These are phyloP conservation scores for Pseudogymnoascus sp. DNA, from an alignment of 2,329 filamentous ascomycete genomes.

Conservation along the genomic window DNA sequence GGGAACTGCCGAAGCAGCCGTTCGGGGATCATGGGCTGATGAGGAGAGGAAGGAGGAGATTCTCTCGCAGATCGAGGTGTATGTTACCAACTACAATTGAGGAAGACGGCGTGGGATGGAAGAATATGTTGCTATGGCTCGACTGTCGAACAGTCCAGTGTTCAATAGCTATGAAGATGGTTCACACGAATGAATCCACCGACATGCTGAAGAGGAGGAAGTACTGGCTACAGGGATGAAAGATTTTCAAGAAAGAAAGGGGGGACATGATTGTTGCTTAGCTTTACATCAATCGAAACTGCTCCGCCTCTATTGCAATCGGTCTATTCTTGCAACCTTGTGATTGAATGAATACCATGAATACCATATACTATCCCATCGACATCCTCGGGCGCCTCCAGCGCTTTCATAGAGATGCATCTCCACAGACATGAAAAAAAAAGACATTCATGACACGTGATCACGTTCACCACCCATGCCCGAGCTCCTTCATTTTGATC, in stretches of 20 bases:
- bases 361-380: background rate
- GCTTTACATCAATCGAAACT: background rate
- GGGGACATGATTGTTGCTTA: background rate
- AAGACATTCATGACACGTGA: too few species aligned
- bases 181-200: background rate
- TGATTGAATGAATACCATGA: background rate
- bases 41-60: slow-evolving; percentile 56
- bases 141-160: background rate
- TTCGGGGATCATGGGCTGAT: slow-evolving; percentile 65
- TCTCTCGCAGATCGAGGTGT: slow-evolving; percentile 39
- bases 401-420: background rate
- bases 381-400: background rate
- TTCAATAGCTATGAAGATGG: background rate
- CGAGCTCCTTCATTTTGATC: too few species aligned
- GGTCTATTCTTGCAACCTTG: background rate
- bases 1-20: slow-evolving; percentile 52
- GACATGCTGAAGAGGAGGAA: background rate
- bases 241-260: background rate
- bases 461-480: too few species aligned
- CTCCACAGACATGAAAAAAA: too few species aligned
- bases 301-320: background rate
- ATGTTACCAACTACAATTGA: slow-evolving; percentile 25
- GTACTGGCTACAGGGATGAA: background rate
- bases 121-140: background rate
- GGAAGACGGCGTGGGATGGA: background rate